Percentiles rank a stretch among this genome's conserved stretches.
phyloP scores from a whole-genome alignment of 2,329 filamentous ascomycete species.

The Diplocarpon mali region DNA sequence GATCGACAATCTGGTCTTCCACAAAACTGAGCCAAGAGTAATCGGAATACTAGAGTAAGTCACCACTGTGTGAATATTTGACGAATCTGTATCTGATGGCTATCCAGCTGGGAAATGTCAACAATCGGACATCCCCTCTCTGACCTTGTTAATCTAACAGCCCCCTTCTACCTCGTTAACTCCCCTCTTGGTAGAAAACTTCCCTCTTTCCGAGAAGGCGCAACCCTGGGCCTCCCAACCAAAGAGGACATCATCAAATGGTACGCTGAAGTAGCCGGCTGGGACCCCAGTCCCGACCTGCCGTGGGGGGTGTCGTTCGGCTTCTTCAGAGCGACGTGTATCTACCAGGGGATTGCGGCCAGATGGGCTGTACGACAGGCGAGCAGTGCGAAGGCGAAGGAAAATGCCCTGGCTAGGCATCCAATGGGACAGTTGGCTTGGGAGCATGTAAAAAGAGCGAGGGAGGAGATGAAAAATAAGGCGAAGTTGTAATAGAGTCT shows the following conservation, averaged over 20 bases:
- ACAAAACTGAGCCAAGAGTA: conserved; percentile 75
- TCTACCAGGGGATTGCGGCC: conserved; percentile 84
- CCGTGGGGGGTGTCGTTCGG: conserved; percentile 52
- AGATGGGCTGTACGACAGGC: conserved; percentile 77
- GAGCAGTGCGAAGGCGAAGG: conserved; percentile 69
- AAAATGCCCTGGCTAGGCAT: conserved; percentile 57
- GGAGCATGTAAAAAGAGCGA: conserved; percentile 47
- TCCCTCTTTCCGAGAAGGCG: conserved; percentile 34
- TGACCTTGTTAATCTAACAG: conserved; percentile 72
- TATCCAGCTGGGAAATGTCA: conserved; percentile 80
- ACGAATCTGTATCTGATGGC: background rate
- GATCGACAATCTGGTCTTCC: conserved; percentile 83
- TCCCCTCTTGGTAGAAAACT: conserved; percentile 27
- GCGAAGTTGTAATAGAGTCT: conserved; percentile 31
- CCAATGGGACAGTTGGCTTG: conserved; percentile 72
- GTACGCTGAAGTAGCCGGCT: conserved; percentile 60
- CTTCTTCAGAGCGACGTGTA: conserved; percentile 48
- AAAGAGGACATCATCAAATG: conserved; percentile 48
- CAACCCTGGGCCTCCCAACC: conserved; percentile 39
- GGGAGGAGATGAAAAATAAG: conserved; percentile 25
- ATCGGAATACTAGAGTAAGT: conserved; percentile 81
- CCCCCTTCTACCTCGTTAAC: conserved; percentile 31
- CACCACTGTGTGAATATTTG: background rate
- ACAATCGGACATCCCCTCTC: conserved; percentile 93
- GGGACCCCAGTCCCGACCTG: conserved; percentile 54